Conservation (phyloP, 108 stramenopile genomes). For the Pseudonitzschia pungens region DNA sequence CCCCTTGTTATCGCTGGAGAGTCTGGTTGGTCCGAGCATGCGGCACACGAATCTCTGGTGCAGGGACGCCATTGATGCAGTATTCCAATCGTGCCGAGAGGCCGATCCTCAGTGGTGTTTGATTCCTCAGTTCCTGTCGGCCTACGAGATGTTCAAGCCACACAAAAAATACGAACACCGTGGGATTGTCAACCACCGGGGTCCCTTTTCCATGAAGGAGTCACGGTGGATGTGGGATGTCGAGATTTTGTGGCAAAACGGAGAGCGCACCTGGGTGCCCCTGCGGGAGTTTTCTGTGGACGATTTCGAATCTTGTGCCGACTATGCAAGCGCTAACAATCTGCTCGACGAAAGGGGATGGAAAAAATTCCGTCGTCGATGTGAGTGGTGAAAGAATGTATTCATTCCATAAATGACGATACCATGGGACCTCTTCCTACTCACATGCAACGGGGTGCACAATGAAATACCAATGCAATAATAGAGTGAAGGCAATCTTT, state of each 20-base stretch:
- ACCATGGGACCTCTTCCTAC: no score
- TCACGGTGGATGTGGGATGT: neutral
- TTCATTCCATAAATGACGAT: no score
- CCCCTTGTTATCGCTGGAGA: neutral
- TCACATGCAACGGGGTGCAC: no score
- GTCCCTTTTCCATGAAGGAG: neutral
- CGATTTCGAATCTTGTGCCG: neutral
- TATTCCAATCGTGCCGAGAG: neutral
- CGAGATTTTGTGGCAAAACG: neutral
- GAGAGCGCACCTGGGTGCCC: neutral
- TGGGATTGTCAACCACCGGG: neutral
- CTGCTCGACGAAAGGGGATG: neutral
- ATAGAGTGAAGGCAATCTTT: no score
- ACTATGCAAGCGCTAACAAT: neutral
- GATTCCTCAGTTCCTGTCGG: neutral
- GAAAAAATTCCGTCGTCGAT: neutral
- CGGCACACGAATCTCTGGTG: neutral
- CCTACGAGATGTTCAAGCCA: neutral
- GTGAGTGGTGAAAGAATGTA: neutral
- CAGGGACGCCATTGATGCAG: conserved; percentile 13
- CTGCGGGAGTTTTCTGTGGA: neutral
- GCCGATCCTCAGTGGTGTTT: neutral
- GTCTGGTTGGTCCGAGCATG: neutral
- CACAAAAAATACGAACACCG: neutral
- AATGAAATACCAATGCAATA: no score